These are phyloP conservation scores for Skeletonema potamos DNA, from an alignment of 108 stramenopile species.

Conservation along the genomic window DNA sequence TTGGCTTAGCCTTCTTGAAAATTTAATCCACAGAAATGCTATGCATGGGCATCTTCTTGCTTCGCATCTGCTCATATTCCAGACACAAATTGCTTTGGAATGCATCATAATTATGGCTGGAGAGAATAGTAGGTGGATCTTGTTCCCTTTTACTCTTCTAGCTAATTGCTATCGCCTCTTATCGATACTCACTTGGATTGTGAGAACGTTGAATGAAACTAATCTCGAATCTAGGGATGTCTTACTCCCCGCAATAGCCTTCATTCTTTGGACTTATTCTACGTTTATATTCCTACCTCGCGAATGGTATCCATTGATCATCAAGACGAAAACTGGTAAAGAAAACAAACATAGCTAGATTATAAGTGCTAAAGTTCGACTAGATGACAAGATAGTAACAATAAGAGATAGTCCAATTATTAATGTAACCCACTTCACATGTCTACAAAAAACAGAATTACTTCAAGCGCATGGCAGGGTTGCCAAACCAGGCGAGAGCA, in stretches of 20 bases:
- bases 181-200: constrained; percentile 26
- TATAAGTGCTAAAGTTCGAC: neutral
- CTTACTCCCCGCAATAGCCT: constrained; percentile 22
- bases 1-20: constrained; percentile 4
- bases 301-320: constrained; percentile 39
- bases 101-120: constrained; percentile 27
- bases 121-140: constrained; percentile 13
- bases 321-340: neutral
- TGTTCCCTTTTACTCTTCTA: constrained; percentile 37
- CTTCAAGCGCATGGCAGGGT: neutral
- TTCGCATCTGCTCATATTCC: constrained; percentile 37
- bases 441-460: neutral
- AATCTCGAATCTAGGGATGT: constrained; percentile 16
- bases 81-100: constrained; percentile 39
- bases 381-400: neutral
- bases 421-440: neutral
- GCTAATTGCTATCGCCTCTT: constrained; percentile 25
- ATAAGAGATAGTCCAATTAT: neutral
- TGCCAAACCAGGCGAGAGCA: constrained; percentile 1
- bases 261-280: constrained; percentile 35
- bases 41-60: constrained; percentile 31
- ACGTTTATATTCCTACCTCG: constrained; percentile 30
- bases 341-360: neutral
- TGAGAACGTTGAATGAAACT: constrained; percentile 14
- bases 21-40: neutral